phyloP scores from a whole-genome alignment of 2,329 filamentous ascomycete species.

The Westerdykella sp. region DNA sequence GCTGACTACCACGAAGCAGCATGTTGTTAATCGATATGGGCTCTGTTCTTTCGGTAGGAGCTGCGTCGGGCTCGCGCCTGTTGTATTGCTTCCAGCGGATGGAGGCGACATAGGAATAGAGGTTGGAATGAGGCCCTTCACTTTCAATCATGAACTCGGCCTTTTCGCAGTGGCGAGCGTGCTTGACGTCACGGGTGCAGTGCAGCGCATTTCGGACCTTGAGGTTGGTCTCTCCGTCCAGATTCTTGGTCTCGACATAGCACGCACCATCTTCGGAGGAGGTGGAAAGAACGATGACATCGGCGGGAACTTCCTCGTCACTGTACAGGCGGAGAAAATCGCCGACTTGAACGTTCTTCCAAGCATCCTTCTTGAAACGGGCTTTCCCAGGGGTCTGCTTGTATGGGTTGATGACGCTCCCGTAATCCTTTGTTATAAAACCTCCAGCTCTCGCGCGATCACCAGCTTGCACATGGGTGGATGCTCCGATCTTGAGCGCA shows the following conservation, averaged over 20 bases:
- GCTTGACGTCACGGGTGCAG: slow-evolving; percentile 73
- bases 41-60: slow-evolving; percentile 75
- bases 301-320: slow-evolving; percentile 89
- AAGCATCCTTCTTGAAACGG: slow-evolving; percentile 84
- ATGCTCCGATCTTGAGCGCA: slow-evolving; percentile 15
- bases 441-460: slow-evolving; percentile 23
- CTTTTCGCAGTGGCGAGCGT: slow-evolving; percentile 87
- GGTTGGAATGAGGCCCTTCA: slow-evolving; percentile 83
- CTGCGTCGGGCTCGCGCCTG: slow-evolving; percentile 54
- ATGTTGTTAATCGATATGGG: slow-evolving; percentile 93
- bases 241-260: slow-evolving; percentile 95
- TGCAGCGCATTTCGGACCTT: slow-evolving; percentile 90
- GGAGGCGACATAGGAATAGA: slow-evolving; percentile 91
- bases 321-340: slow-evolving; percentile 97
- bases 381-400: slow-evolving; percentile 62
- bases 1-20: slow-evolving; percentile 83
- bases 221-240: slow-evolving; percentile 96
- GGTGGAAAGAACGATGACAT: slow-evolving; percentile 85
- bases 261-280: slow-evolving; percentile 91
- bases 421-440: slow-evolving; percentile 43
- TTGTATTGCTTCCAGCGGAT: slow-evolving; percentile 78
- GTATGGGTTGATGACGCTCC: slow-evolving; percentile 67
- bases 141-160: slow-evolving; percentile 85
- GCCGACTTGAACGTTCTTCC: slow-evolving; percentile 93
- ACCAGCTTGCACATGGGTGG: slow-evolving; percentile 15